Evolutionary conservation across 2,329 filamentous ascomycete species (phyloP), one percentile per base, ranked within the genome.

Genomic region (Arthroderma uncinatum): DNA sequence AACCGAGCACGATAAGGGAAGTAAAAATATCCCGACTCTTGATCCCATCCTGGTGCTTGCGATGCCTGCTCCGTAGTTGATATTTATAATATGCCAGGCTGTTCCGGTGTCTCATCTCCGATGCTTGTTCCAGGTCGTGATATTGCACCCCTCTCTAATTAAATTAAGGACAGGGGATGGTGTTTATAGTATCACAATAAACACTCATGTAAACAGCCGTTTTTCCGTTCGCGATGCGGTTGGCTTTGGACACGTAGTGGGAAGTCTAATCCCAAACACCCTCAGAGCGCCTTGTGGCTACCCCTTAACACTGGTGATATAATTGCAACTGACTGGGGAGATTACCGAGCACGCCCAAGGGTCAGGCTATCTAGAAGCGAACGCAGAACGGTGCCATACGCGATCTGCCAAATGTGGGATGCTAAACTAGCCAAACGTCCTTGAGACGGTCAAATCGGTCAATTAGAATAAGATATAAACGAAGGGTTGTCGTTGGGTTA

Each of bases 181-280:
- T 50, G 28, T 50, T 16, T 30, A 33, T 50, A 25, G 25, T 16
- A 16, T n/a, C 25, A n/a, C 23, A 2, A 50, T 50, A 30, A 50
- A 50, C 47, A 30, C 33, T 50, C 23, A n/a, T 50, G 47, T 50
- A 50, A 50, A 50, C 23, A 34, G 23, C 47, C 47, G 47, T 30
- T 50, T 30, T n/a, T 33, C 47, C 25, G 16, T 12, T n/a, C 25
- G n/a, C 9, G 25, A 33, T 16, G 25, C n/a, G 25, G 40, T 25
- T 25, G 21, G 40, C 40, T 21, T 47, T 47, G 34, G 34, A 36
- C 34, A 14, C 34, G 34, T 36, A 36, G 14, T 33, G 25, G 23
- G 47, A 50, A 50, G 47, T 33, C 14, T 50, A 50, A 50, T 50
- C 47, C 47, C 47, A 50, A 50, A 50, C 47, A 33, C 40, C 12